phyloP scores from a whole-genome alignment of 345 rosid species.

The Citrus sp. region DNA sequence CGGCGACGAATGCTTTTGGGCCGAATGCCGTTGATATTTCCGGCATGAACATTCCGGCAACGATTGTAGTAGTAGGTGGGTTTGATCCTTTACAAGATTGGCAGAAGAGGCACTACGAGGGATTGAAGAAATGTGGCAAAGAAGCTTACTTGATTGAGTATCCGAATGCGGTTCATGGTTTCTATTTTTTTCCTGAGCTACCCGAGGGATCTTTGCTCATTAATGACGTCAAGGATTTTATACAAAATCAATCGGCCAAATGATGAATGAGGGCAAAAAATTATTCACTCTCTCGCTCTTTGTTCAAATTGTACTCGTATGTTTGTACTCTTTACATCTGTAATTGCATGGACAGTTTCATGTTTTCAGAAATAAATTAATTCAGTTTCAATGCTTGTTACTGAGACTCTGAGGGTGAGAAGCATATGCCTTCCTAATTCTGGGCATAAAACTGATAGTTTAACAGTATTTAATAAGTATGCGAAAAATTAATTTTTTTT shows the following conservation, averaged over 20 bases:
- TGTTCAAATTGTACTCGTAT: too few relatives aligned
- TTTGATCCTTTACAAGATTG: constrained; percentile 28
- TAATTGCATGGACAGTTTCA: too few relatives aligned
- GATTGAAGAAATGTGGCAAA: constrained; percentile 25
- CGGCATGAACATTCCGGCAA: neutral
- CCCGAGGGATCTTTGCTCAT: constrained; percentile 21
- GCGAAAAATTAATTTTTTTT: too few relatives aligned
- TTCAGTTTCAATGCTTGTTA: too few relatives aligned
- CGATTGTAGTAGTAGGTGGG: constrained; percentile 6
- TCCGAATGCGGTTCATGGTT: constrained; percentile 10
- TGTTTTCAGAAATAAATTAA: too few relatives aligned
- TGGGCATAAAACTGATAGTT: too few relatives aligned
- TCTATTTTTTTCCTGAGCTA: constrained; percentile 22
- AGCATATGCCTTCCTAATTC: too few relatives aligned
- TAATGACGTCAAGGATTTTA: constrained; percentile 16
- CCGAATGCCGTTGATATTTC: neutral
- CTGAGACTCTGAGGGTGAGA: too few relatives aligned
- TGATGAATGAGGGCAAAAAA: too few relatives aligned
- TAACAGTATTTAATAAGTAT: too few relatives aligned
- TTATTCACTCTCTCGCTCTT: too few relatives aligned
- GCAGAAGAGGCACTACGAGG: constrained; percentile 27
- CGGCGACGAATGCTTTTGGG: neutral
- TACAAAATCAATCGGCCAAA: neutral
- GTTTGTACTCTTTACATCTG: too few relatives aligned
- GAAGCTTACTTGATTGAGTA: constrained; percentile 9